phyloP scores from a whole-genome alignment of 768 basidiomycete species.

The Agaricus blazei region DNA sequence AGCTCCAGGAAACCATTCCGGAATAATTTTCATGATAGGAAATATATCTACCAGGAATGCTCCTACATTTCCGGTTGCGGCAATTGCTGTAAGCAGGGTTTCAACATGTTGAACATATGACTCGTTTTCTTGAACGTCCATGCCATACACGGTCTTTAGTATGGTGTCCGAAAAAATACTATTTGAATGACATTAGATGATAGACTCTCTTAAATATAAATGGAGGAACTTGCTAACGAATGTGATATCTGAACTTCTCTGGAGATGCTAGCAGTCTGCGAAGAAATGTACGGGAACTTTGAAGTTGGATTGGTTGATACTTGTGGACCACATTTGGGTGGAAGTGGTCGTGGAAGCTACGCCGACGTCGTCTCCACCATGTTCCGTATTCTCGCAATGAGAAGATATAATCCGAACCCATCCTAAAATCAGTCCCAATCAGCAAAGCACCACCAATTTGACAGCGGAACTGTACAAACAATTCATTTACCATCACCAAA shows the following conservation, averaged over 20 bases:
- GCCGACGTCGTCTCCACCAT: conserved; percentile 10
- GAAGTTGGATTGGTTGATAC: conserved; percentile 3
- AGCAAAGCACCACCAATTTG: background rate
- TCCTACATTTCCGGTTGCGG: conserved; percentile 24
- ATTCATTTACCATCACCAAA: conserved; percentile 1
- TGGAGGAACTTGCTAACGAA: conserved; percentile 32
- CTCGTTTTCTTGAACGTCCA: conserved; percentile 24
- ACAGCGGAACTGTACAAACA: background rate
- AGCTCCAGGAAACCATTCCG: conserved; percentile 34
- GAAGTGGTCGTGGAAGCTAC: conserved; percentile 9
- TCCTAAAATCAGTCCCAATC: background rate
- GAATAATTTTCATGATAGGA: conserved; percentile 29
- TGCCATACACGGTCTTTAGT: conserved; percentile 27
- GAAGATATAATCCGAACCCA: conserved; percentile 3
- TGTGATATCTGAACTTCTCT: conserved; percentile 24
- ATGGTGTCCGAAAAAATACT: conserved; percentile 30
- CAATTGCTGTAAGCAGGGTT: conserved; percentile 19
- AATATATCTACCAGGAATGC: conserved; percentile 30
- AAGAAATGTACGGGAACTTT: background rate
- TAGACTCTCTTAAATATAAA: background rate
- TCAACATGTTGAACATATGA: conserved; percentile 27
- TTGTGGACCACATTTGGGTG: conserved; percentile 1
- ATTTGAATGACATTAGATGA: background rate
- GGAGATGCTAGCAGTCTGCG: conserved; percentile 2
- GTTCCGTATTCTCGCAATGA: conserved; percentile 1